Base-by-base conservation (phyloP, 2,329 filamentous ascomycete species). In the Phialophora chinensis region DNA sequence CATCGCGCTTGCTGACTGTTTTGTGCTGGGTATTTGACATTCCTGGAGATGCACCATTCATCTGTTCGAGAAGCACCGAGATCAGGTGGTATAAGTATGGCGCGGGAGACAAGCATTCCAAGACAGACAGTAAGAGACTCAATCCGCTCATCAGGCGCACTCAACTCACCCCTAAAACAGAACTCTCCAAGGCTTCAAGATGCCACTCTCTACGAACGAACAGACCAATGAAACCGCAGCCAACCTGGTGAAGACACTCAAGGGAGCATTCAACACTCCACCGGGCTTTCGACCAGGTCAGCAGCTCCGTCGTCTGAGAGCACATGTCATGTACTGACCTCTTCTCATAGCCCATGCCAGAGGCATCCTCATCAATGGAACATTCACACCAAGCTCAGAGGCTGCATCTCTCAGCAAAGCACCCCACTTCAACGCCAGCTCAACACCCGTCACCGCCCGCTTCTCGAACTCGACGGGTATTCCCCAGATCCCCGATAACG, bases 401-500 rank as follows among this genome's bases (percentile, higher is more conserved):
- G 84, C 84, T 14, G 72, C 76, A 2, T 70, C 73, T 8, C 81
- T 87, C 23, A 82, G 80, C 35, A 77, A 67, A 23, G 84, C 84
- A 7, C 77, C 78, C 2, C 84, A 86, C 73, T 84, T 86, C 74
- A 80, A 75, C 66, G 66, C 69, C 14, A 66, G 79, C 0, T 78
- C 78, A 23, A 84, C 82, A 0, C 80, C 83, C 2, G 70, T 86
- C 62, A 79, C 80, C 33, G 77, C 78, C 5, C 83, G 85, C 69
- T 86, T 86, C 76, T 84, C 82, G 23, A 82, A 79, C 70, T 82
- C 80, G 12, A 85, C 83, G 1, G 84, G 84, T 1, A 72, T 85
- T 35, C 84, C 84, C 3, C 66, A 77, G 1, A 80, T 86, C 66
- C 81, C 84, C 1, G 84, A 86, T 72, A 80, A 77, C 5, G 80